Evolutionary conservation across 2,329 filamentous ascomycete genomes (phyloP).

Genomic region (Lojkania enalia): DNA sequence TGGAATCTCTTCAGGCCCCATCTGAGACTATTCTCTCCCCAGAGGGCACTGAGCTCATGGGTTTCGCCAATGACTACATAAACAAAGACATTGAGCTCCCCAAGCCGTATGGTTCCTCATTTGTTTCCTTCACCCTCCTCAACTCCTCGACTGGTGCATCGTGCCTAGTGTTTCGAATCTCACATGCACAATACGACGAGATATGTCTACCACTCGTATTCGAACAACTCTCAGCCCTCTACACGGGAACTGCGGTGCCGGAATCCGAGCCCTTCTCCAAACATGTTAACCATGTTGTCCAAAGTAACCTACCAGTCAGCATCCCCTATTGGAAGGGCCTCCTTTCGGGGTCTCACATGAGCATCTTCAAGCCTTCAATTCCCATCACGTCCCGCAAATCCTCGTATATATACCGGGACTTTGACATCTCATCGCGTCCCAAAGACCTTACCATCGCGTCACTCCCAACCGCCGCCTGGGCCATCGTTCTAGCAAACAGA

Average conservation of each 20-base stretch:
- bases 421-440: constrained; percentile 48
- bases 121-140: constrained; percentile 51
- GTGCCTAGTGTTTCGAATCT: constrained; percentile 64
- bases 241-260: constrained; percentile 41
- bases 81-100: constrained; percentile 59
- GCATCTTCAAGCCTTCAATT: constrained; percentile 39
- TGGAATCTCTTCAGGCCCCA: constrained; percentile 57
- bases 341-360: constrained; percentile 59
- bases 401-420: constrained; percentile 36
- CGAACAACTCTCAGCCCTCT: constrained; percentile 61
- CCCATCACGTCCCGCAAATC: constrained; percentile 32
- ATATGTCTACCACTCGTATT: constrained; percentile 67
- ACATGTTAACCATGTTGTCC: constrained; percentile 49
- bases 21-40: constrained; percentile 45
- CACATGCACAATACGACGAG: constrained; percentile 71
- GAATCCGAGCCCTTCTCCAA: constrained; percentile 49
- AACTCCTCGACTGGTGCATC: constrained; percentile 59
- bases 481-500: constrained; percentile 62
- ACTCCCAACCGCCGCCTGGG: constrained; percentile 69
- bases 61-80: constrained; percentile 59
- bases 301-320: constrained; percentile 50
- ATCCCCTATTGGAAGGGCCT: constrained; percentile 65
- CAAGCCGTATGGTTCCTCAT: constrained; percentile 59
- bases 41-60: constrained; percentile 55
- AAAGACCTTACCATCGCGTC: constrained; percentile 65